Evolutionary conservation across 495 filamentous ascomycete genomes (phyloP).

Genomic region (Achaetomiella virescens): DNA sequence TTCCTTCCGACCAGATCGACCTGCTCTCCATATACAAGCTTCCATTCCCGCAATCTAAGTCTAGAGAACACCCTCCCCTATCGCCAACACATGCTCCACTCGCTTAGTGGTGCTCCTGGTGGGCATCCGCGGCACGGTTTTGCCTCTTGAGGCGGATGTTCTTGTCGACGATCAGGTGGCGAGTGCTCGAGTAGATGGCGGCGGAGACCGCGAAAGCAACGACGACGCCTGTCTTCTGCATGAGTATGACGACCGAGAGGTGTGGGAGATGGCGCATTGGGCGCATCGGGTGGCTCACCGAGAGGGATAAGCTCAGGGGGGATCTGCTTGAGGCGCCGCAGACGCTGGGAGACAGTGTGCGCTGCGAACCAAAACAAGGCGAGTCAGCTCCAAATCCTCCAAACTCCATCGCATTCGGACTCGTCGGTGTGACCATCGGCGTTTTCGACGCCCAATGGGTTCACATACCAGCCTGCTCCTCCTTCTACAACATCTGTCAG

Average conservation of each 20-base stretch:
- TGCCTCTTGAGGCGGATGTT: slow-evolving; percentile 71
- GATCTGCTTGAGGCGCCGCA: slow-evolving; percentile 78
- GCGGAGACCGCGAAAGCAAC: slow-evolving; percentile 60
- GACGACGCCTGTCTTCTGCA: slow-evolving; percentile 62
- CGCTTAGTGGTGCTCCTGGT: slow-evolving; percentile 30
- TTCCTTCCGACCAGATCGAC: slow-evolving; percentile 8
- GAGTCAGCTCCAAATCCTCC: slow-evolving; percentile 19
- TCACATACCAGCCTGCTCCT: slow-evolving; percentile 73
- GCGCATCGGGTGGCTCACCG: slow-evolving; percentile 52
- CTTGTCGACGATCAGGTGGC: slow-evolving; percentile 85
- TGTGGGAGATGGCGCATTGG: not conserved
- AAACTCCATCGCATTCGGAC: not conserved
- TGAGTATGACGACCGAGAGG: not conserved
- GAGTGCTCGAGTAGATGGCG: slow-evolving; percentile 69
- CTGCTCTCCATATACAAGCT: slow-evolving; percentile 21
- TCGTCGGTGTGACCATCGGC: not conserved
- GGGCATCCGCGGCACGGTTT: slow-evolving; percentile 38
- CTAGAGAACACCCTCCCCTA: not conserved
- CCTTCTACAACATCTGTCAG: slow-evolving; percentile 57
- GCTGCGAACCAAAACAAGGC: slow-evolving; percentile 44
- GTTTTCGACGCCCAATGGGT: slow-evolving; percentile 25
- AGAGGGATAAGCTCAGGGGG: slow-evolving; percentile 93
- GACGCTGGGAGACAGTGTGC: slow-evolving; percentile 92
- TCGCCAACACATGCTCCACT: slow-evolving; percentile 10
- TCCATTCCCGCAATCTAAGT: slow-evolving; percentile 7